phyloP scores from a whole-genome alignment of 768 basidiomycete genomes.

The Fibroporia radiculosa region DNA sequence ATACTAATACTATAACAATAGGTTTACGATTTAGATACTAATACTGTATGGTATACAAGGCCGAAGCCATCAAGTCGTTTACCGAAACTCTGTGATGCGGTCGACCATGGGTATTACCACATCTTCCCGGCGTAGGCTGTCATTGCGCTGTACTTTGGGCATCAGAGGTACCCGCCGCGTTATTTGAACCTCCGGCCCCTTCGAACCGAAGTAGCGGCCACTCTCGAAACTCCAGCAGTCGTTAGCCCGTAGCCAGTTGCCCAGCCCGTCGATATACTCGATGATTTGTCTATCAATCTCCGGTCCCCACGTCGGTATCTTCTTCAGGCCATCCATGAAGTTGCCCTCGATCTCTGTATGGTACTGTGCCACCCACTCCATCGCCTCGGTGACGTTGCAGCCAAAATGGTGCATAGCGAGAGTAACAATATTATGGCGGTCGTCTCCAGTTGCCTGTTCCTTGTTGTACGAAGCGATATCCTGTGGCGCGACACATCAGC shows the following conservation, averaged over 20 bases:
- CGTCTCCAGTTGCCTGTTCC: conserved; percentile 21
- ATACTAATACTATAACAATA: too few species aligned
- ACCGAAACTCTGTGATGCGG: too few species aligned
- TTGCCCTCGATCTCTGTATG: background rate
- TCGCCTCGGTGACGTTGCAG: conserved; percentile 10
- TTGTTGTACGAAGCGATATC: conserved; percentile 23
- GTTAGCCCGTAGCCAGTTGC: conserved; percentile 18
- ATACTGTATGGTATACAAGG: too few species aligned
- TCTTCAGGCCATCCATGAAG: conserved; percentile 16
- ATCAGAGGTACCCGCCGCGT: conserved; percentile 9
- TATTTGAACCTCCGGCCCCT: conserved; percentile 17
- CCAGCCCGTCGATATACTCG: conserved; percentile 21
- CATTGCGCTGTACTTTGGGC: conserved; percentile 1
- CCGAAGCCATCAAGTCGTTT: too few species aligned
- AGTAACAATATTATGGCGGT: conserved; percentile 20
- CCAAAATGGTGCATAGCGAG: conserved; percentile 16
- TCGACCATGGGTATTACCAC: background rate
- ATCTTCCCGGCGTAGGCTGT: background rate
- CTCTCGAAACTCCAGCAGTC: conserved; percentile 23
- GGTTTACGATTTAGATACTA: too few species aligned
- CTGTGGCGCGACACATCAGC: conserved; percentile 6
- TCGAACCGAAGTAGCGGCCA: conserved; percentile 22
- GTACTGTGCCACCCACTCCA: conserved; percentile 9
- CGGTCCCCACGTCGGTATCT: conserved; percentile 22
- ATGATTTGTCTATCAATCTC: conserved; percentile 18